Evolutionary conservation across 805 yeast species (phyloP).

Genomic region (baker's yeast (Saccharomyces cerevisiae)): DNA sequence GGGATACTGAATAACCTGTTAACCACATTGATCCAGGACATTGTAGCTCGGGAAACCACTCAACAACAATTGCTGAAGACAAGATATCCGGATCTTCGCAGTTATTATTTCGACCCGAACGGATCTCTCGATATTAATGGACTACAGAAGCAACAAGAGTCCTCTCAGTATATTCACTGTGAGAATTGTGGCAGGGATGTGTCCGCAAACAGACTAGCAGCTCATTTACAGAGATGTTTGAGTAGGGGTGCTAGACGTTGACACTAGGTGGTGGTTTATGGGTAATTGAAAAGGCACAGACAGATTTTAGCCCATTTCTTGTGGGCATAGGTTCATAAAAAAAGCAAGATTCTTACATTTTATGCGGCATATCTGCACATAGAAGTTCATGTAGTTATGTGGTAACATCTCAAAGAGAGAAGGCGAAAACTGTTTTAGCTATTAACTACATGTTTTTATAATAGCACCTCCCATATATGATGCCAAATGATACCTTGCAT

Average conservation of each 20-base stretch:
- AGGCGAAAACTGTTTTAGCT: not conserved
- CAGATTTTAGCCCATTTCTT: not conserved
- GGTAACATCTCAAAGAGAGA: not conserved
- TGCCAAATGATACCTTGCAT: not conserved
- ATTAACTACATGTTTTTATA: not conserved
- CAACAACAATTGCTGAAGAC: constrained; percentile 16
- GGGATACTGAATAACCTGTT: constrained; percentile 21
- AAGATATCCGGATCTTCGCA: constrained; percentile 19
- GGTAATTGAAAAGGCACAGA: not conserved
- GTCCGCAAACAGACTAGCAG: constrained; percentile 88
- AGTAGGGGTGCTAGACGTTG: constrained; percentile 55
- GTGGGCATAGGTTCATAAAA: not conserved
- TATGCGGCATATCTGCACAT: not conserved
- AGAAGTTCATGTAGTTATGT: not conserved
- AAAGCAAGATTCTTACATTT: not conserved
- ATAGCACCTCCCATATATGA: not conserved
- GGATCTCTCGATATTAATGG: constrained; percentile 26
- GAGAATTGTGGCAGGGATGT: constrained; percentile 76
- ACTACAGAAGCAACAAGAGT: constrained; percentile 25
- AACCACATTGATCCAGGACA: constrained; percentile 27
- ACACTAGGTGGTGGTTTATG: not conserved
- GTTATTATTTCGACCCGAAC: constrained; percentile 22
- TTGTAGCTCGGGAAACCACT: constrained; percentile 23
- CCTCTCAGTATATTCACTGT: constrained; percentile 58
- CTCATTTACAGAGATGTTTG: constrained; percentile 83